phyloP scores from a whole-genome alignment of 192 early-diverging fungal genomes.

The Linnemannia zychae region DNA sequence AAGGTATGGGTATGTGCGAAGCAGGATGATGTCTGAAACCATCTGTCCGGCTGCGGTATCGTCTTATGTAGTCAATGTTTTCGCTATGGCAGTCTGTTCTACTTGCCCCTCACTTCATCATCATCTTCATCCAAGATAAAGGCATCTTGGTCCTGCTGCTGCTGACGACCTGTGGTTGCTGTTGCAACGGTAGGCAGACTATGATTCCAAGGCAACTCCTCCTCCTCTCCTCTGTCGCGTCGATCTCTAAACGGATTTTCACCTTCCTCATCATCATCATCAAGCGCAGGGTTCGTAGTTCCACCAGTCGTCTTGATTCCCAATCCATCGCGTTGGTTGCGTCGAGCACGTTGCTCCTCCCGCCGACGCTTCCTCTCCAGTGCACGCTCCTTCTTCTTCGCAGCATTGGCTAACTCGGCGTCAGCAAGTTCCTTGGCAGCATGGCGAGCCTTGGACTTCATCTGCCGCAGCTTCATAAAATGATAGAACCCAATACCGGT shows the following conservation, averaged over 20 bases:
- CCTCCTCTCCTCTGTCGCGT: not conserved
- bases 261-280: not conserved
- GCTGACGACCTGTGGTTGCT: not conserved
- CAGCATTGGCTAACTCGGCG: conserved; percentile 6
- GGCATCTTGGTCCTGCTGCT: conserved; percentile 1
- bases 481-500: conserved; percentile 86
- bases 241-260: conserved; percentile 6
- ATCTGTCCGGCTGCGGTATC: not conserved
- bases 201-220: conserved; percentile 26
- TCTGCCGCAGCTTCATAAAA: conserved; percentile 71
- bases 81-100: not conserved
- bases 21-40: not conserved
- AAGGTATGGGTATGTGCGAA: not conserved
- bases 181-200: not conserved
- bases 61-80: not conserved
- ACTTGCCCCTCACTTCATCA: not conserved
- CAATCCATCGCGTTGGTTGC: not conserved
- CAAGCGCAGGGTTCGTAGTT: not conserved
- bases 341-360: not conserved
- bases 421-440: conserved; percentile 43
- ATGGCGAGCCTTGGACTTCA: conserved; percentile 32
- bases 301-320: not conserved
- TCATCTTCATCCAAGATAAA: conserved; percentile 47
- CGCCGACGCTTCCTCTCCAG: conserved; percentile 3
- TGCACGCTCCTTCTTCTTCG: conserved; percentile 12